Conservation (phyloP, 495 filamentous ascomycete species). For the Penicillium longicatenatum region DNA sequence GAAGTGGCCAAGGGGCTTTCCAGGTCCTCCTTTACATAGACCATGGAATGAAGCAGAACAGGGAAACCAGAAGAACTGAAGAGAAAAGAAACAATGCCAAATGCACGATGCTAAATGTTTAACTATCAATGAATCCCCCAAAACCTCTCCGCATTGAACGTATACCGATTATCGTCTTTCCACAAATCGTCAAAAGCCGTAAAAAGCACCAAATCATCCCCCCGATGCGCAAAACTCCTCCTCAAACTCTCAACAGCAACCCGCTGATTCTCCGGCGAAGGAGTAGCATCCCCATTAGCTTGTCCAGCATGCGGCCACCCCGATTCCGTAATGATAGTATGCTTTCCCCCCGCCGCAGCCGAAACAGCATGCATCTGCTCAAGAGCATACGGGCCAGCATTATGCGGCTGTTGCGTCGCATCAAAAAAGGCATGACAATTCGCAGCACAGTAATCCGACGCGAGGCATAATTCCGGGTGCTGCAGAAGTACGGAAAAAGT, state of each 20-base stretch:
- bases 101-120: neutral
- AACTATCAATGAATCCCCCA: slow-evolving; percentile 59
- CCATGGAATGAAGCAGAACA: too few species aligned
- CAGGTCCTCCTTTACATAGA: too few species aligned
- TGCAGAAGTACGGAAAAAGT: slow-evolving; percentile 66
- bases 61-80: neutral
- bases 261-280: slow-evolving; percentile 61
- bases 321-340: slow-evolving; percentile 67
- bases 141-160: slow-evolving; percentile 70
- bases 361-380: slow-evolving; percentile 55
- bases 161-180: slow-evolving; percentile 67
- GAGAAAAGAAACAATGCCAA: neutral
- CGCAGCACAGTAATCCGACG: slow-evolving; percentile 75
- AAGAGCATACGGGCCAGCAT: slow-evolving; percentile 65
- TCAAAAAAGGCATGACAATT: slow-evolving; percentile 90
- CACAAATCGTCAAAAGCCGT: slow-evolving; percentile 75
- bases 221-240: slow-evolving; percentile 46
- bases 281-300: slow-evolving; percentile 64
- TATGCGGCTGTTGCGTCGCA: slow-evolving; percentile 50
- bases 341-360: slow-evolving; percentile 53
- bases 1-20: too few species aligned
- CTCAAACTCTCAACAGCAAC: slow-evolving; percentile 65
- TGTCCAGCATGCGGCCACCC: slow-evolving; percentile 78
- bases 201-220: slow-evolving; percentile 64
- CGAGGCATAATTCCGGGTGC: slow-evolving; percentile 70